Evolutionary conservation across 129 eudicot species (phyloP).

Genomic region (Daucus carota): DH1_v3.0 NC_030387.2:726501-727000

Average conservation of each 20-base stretch:
- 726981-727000: constrained; percentile 85
- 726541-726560: background rate
- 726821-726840: background rate
- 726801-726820: background rate
- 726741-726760: background rate
- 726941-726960: constrained; percentile 85
- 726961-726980: constrained; percentile 95
- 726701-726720: background rate
- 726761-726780: background rate
- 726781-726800: background rate
- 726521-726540: background rate
- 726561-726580: background rate
- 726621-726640: background rate
- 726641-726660: background rate
- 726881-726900: background rate
- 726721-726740: no score
- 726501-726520: background rate
- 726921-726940: constrained; percentile 85
- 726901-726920: constrained; percentile 29
- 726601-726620: background rate
- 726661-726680: background rate
- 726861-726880: background rate
- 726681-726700: background rate
- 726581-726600: background rate
- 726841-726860: background rate